Conservation (phyloP, 2,329 filamentous ascomycete genomes). For the Claviceps sp. region DNA sequence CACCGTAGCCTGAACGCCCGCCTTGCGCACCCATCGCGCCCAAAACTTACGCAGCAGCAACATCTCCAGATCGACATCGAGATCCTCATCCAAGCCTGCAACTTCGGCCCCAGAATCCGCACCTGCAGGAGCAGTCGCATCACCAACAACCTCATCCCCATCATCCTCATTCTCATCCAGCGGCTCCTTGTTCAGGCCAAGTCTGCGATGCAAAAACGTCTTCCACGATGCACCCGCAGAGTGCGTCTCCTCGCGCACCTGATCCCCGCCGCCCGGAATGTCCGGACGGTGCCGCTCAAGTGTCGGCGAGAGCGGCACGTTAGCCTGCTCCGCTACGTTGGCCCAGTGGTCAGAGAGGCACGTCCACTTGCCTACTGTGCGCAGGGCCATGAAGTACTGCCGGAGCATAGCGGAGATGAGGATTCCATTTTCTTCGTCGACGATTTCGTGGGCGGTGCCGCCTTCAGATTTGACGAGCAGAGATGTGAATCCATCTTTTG, state of each 20-base stretch:
- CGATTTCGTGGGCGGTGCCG: slow-evolving; percentile 61
- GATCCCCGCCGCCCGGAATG: no score
- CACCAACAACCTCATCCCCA: slow-evolving; percentile 18
- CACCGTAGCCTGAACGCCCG: slow-evolving; percentile 42
- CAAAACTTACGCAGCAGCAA: slow-evolving; percentile 55
- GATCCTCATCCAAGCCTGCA: slow-evolving; percentile 15
- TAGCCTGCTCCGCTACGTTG: slow-evolving; percentile 47
- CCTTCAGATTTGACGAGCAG: slow-evolving; percentile 66
- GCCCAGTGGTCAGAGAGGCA: slow-evolving; percentile 59
- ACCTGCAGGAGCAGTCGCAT: slow-evolving; percentile 15
- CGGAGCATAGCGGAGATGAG: slow-evolving; percentile 75
- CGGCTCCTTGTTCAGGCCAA: slow-evolving; percentile 21
- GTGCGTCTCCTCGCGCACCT: slow-evolving; percentile 6
- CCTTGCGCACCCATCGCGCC: slow-evolving; percentile 57
- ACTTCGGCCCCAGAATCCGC: not conserved
- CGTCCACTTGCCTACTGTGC: slow-evolving; percentile 68
- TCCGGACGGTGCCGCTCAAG: slow-evolving; percentile 9
- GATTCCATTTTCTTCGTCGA: slow-evolving; percentile 77
- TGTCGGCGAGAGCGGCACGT: slow-evolving; percentile 21
- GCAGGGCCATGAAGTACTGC: slow-evolving; percentile 82
- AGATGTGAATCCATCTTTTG: slow-evolving; percentile 58
- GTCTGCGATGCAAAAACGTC: slow-evolving; percentile 21
- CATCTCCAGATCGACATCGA: slow-evolving; percentile 40
- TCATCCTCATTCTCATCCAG: slow-evolving; percentile 29
- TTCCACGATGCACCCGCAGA: slow-evolving; percentile 18